A percentile compares a stretch with the other conserved stretches of the same genome.
Evolutionary conservation across 805 yeast genomes (phyloP).

Genomic region (Cyberlindnera sargentensis): DNA sequence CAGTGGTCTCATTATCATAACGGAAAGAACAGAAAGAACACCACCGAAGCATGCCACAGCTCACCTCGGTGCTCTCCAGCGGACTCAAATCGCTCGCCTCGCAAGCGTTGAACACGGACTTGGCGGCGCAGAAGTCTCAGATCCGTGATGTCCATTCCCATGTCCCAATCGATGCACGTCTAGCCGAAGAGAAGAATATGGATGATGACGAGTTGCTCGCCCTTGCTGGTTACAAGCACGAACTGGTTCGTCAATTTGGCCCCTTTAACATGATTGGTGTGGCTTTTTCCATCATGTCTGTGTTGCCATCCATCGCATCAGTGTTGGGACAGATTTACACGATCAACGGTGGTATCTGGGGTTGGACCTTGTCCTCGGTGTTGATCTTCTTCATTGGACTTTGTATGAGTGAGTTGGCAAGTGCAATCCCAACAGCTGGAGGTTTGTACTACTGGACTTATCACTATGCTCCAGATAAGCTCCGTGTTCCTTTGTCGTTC

Average conservation of each 20-base stretch:
- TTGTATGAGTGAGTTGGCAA: conserved; percentile 59
- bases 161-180: conserved; percentile 19
- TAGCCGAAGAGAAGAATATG: conserved; percentile 13
- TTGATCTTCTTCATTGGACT: conserved; percentile 51
- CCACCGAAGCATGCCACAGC: background rate
- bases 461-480: conserved; percentile 51
- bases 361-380: conserved; percentile 56
- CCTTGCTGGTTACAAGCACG: conserved; percentile 68
- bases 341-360: conserved; percentile 48
- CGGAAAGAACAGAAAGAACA: too few species aligned
- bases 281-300: conserved; percentile 64
- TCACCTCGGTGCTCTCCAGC: background rate
- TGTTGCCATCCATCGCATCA: conserved; percentile 52
- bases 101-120: conserved; percentile 15
- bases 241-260: conserved; percentile 54
- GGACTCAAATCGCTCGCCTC: conserved; percentile 16
- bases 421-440: conserved; percentile 70
- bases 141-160: conserved; percentile 18
- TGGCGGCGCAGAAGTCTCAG: conserved; percentile 12
- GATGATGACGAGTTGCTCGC: conserved; percentile 25
- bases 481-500: conserved; percentile 48
- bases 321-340: conserved; percentile 43
- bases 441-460: conserved; percentile 67
- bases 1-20: too few species aligned
- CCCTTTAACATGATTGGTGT: conserved; percentile 56